Base-by-base conservation (phyloP, 1,139 yeast genomes). In the Lodderomyces jiufengensis region DNA sequence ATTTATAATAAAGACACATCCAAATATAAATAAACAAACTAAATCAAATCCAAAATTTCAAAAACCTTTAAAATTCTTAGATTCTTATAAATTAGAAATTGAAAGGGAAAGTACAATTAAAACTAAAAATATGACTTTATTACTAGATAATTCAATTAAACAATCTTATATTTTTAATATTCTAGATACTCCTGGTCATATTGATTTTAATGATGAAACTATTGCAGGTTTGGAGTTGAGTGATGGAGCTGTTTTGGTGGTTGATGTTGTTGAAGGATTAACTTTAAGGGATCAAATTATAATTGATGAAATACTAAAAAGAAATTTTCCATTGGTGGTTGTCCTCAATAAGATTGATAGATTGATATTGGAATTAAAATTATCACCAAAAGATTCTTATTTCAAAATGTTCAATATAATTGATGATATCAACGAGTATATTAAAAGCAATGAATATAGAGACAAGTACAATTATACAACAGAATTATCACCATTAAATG, bases 101-200 rank as follows among this genome's bases (percentile, higher is more conserved):
- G 78, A 78, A 29, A 65, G 96, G 40, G 92, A 88, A 0, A 49
- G 86, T 10, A 70, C 95, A 1, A 70, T 87, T 14, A 81, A 81
- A 47, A 40, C 81, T 1, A 63, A 82, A 1, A 80, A 87, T 0
- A 69, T 84, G 45, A 66, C 94, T 0, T 48, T 87, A 12, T 55
- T 90, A 9, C 55, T 83, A n/a, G 75, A 73, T 0, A 78, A 78
- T 49, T 44, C 74, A 20, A 66, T 63, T 14, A 79, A 73, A 1
- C 76, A 71, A 44, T 80, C 95, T 0, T 61, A 63, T 26, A 73
- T 77, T 1, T 50, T 82, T 21, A 86, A 84, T 49, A 47, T 88
- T 3, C 45, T 87, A 1, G 98, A 94, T 50, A 70, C 95, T 0
- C 99, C 99, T 0, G 99, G 99, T 0, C 97, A 92, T 58, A 73